phyloP scores from a whole-genome alignment of 495 filamentous ascomycete genomes.

The Daldinia decipiens region DNA sequence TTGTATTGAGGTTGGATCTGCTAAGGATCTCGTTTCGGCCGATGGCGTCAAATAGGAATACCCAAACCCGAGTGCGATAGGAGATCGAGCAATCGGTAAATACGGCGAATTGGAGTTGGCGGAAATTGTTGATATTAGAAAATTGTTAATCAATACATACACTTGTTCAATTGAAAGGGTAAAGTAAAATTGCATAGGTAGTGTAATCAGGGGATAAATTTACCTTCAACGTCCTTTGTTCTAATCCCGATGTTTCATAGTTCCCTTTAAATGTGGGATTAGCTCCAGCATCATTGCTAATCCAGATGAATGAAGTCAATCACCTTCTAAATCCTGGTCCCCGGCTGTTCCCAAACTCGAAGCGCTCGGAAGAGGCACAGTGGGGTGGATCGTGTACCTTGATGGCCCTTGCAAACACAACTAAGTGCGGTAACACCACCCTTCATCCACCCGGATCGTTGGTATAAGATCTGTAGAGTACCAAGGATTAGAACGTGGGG shows the following conservation, averaged over 20 bases:
- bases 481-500: conserved; percentile 14
- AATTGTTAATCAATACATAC: neutral
- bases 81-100: neutral
- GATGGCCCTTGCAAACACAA: conserved; percentile 2
- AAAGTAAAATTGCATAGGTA: no score
- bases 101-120: neutral
- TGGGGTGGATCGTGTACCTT: conserved; percentile 5
- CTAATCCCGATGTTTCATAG: no score
- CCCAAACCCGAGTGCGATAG: neutral
- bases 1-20: neutral
- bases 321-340: neutral
- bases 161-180: no score
- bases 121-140: neutral
- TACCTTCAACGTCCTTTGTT: neutral
- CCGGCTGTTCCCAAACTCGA: no score
- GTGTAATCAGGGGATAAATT: no score
- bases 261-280: neutral
- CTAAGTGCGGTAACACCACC: neutral
- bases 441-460: conserved; percentile 5
- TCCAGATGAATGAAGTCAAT: neutral
- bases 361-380: neutral
- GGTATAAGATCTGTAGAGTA: neutral
- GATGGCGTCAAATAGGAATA: neutral
- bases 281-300: neutral
- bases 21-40: neutral